phyloP scores from a whole-genome alignment of 306 rosid species.

The Castanea crenata region DNA sequence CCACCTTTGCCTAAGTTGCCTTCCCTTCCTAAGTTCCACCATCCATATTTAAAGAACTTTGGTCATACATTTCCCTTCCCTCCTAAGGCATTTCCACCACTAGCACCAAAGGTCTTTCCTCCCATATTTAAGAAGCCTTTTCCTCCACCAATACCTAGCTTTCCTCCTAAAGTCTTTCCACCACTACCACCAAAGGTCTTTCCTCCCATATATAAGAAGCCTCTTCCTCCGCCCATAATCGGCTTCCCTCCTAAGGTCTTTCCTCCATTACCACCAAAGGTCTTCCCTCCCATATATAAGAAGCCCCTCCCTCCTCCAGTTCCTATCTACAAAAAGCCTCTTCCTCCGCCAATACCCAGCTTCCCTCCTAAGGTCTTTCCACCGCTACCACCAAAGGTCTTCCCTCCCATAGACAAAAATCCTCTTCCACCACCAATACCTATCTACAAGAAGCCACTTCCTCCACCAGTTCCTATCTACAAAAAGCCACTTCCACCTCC shows the following conservation, averaged over 20 bases:
- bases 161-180: slow-evolving; percentile 20
- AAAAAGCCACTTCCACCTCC: slow-evolving; percentile 11
- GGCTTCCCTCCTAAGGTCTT: slow-evolving; percentile 12
- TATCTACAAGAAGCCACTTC: slow-evolving; percentile 1
- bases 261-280: neutral
- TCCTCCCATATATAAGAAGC: neutral
- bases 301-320: neutral
- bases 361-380: slow-evolving; percentile 20
- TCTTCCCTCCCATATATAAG: neutral
- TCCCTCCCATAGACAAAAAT: neutral
- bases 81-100: slow-evolving; percentile 44
- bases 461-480: slow-evolving; percentile 18
- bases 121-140: slow-evolving; percentile 9
- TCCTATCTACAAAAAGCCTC: neutral
- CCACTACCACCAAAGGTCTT: neutral
- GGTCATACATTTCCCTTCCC: slow-evolving; percentile 36
- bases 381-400: neutral
- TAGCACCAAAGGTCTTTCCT: slow-evolving; percentile 32
- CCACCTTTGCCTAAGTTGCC: slow-evolving; percentile 16
- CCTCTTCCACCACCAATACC: slow-evolving; percentile 5
- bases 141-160: neutral
- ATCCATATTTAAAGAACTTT: neutral
- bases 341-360: neutral
- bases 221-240: neutral
- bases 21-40: neutral